Base-by-base conservation (phyloP, 1,284 basidiomycete species). In the Malassezia restricta region DNA sequence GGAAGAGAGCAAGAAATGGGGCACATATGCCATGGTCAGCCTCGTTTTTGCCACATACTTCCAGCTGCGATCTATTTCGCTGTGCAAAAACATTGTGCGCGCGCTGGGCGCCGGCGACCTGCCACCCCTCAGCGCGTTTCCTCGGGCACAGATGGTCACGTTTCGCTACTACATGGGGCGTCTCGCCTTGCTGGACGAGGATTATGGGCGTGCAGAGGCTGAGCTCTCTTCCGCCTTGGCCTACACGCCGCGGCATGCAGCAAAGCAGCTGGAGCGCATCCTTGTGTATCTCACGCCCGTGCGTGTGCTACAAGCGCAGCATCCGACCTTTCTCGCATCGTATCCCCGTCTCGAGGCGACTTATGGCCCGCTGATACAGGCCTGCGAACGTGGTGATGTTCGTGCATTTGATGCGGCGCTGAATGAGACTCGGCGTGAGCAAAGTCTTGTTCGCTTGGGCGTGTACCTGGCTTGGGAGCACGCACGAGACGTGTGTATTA, bases 1-100 rank as follows among this genome's bases (percentile, higher is more conserved):
- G 85, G 83, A 49, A 79, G 83, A 51, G 77, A 81, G 27, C n/a
- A 78, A 87, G 48, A 87, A 89, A 75, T 89, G 83, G 83, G 92
- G 91, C 3, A 82, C 90, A 0, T 98, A 96, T 75, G 87, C 90
- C 65, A 81, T 94, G n/a, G 90, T 91, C 0, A 85, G 85, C 6
- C 77, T 94, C 55, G 83, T 90, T 35, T 78, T 98, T 74, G 94
- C 95, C 73, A 87, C 83, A 45, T 98, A 98, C 76, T 95, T 96
- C 78, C 83, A 84, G 85, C 82, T 96, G 42, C 86, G 86, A 74
- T 82, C 86, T 54, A 88, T 94, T 71, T 85, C 87, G 6, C 77
- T 96, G 12, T 85, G 89, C 47, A 87, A 88, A 72, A 95, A 90
- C 69, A 85, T 98, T 50, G 78, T 95, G 30, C 80, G 90, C 45